Base-by-base conservation (phyloP, 345 rosid genomes). In the Carallia pectinifolia region DNA sequence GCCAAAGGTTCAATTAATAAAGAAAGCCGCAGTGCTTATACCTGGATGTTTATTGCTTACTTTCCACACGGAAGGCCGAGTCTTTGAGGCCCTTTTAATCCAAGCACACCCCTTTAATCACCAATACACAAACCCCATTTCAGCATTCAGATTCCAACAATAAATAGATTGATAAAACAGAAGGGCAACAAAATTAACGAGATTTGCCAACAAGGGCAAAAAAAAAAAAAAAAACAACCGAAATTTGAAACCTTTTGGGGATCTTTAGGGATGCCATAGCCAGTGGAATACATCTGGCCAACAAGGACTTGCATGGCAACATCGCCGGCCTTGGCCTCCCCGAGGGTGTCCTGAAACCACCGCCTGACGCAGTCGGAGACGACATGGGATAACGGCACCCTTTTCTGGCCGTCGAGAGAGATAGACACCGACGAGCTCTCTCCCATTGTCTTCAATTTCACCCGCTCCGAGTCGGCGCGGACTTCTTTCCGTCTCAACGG, bases 271-370 rank as follows among this genome's bases (percentile, higher is more conserved):
- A 90, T 86, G 4, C 98, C 96, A 76, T 85, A 88, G 62, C 97
- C 98, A 61, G 73, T 81, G 50, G 79, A 78, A 77, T 90, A 89
- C 98, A 93, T 90, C 81, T 90, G 97, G 1, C 89, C 98, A 12
- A 93, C 96, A 66, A 93, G 80, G 16, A 90, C 83, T 77, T 89
- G 93, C 96, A 90, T 93, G 55, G 84, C 55, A 62, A 70, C 76
- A 65, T 93, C 93, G 0, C 97, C 98, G 8, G 88, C 82, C 68
- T 83, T 83, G 23, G 98, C 98, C 58, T 85, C 96, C 69, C 71
- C 82, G 16, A 89, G 91, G 2, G 97, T 83, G 61, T 93, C 97
- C 33, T 84, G 80, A 44, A 93, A 93, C 96, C 96, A 90, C n/a
- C 83, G 73, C 73, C 78, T 85, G 4, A 80, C 88, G 74, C 95